phyloP scores from a whole-genome alignment of 106 monocot species.

The Ottelia alismoides region DNA sequence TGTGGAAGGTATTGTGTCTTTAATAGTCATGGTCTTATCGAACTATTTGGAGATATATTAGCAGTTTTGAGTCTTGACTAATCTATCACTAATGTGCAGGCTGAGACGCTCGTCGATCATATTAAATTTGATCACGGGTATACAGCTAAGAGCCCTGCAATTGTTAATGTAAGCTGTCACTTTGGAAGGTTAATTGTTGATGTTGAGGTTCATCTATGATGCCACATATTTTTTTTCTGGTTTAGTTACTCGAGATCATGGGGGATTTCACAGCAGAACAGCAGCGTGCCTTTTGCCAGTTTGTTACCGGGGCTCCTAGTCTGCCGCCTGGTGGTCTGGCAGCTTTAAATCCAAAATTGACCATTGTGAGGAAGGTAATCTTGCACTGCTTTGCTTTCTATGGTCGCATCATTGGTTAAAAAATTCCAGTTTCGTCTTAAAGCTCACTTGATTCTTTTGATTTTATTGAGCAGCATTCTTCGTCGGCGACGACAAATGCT shows the following conservation, averaged over 20 bases:
- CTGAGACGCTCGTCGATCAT: slow-evolving; percentile 72
- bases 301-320: slow-evolving; percentile 93
- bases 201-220: too few species aligned
- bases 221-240: background rate
- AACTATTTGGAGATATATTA: too few species aligned
- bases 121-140: slow-evolving; percentile 99
- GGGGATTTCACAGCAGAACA: slow-evolving; percentile 78
- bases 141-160: slow-evolving; percentile 78
- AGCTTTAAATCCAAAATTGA: slow-evolving; percentile 86
- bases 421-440: too few species aligned
- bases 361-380: slow-evolving; percentile 91
- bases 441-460: background rate
- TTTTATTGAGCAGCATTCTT: slow-evolving; percentile 44
- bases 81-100: slow-evolving; percentile 33
- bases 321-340: slow-evolving; percentile 93
- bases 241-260: slow-evolving; percentile 95
- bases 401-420: too few species aligned
- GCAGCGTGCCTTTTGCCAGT: slow-evolving; percentile 85
- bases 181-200: background rate
- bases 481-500: slow-evolving; percentile 26
- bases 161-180: slow-evolving; percentile 56
- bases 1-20: slow-evolving; percentile 99
- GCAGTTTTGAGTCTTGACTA: too few species aligned
- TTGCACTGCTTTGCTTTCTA: too few species aligned
- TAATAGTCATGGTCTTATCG: too few species aligned